Evolutionary conservation across 2,329 filamentous ascomycete species (phyloP), one percentile per base, ranked within the genome.

Genomic region (Trichoderma asperellum): DNA sequence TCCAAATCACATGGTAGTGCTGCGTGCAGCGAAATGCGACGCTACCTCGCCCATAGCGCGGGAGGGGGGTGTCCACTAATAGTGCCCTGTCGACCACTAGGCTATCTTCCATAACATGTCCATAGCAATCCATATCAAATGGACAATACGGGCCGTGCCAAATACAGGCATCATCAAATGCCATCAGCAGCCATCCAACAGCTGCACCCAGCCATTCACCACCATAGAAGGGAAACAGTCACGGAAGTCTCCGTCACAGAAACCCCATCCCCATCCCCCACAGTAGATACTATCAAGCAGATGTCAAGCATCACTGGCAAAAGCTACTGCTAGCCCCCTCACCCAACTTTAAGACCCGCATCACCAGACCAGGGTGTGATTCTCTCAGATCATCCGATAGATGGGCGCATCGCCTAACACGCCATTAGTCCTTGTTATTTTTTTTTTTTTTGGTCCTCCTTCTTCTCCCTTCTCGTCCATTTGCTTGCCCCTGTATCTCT

Each of bases 361-460:
- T 66, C 53, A 66, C 62, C 62, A 58, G 62, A 66, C 62, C 62
- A 37, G 62, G 62, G 62, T 57, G 62, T 47, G 52, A 65, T 57
- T 43, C 62, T 47, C 21, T 57, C 53, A 40, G 52, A 66, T 66
- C 62, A 66, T 43, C 52, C 62, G 53, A 66, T 66, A 47, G 52
- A 53, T 52, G 56, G 56, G 32, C 40, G 34, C 61, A 57, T 66
- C 49, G 49, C 47, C 47, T 49, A 21, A 18, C 40, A 43, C 40
- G 40, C 40, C 40, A 43, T 43, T n/a, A 43, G 40, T 18, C 40
- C 40, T 43, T n/a, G 16, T n/a, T 1, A 5, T 40, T 40, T 27
- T 18, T 35, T 34, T 62, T 47, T 35, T 37, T 61, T 2, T 3
- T n/a, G n/a, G n/a, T 11, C 4, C n/a, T n/a, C 11, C 35, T 14